Evolutionary conservation across 164 flowering plant species (phyloP).

Genomic region (Santalum album): DNA sequence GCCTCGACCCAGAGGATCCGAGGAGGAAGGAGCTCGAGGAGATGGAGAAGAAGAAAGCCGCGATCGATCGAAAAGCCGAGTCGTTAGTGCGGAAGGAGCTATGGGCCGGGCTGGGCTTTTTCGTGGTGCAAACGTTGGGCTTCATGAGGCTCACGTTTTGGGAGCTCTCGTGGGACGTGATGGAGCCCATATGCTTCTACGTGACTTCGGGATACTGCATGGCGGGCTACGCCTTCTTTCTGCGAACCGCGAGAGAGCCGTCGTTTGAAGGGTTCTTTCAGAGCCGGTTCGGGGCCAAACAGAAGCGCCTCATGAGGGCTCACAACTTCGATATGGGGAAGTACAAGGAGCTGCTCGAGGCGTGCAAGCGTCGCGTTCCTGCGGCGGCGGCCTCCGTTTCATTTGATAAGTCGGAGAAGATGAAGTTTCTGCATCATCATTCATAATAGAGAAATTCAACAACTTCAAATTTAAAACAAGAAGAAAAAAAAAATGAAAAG

Average conservation of each 20-base stretch:
- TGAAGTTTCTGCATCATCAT: neutral
- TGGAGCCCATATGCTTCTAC: constrained; percentile 80
- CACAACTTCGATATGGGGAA: constrained; percentile 35
- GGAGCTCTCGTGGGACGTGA: constrained; percentile 82
- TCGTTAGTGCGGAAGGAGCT: constrained; percentile 42
- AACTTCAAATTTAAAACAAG: too few relatives aligned
- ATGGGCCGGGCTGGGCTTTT: constrained; percentile 46
- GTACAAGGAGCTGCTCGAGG: constrained; percentile 36
- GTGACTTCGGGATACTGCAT: constrained; percentile 57
- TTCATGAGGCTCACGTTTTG: constrained; percentile 80
- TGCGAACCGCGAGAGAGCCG: constrained; percentile 59
- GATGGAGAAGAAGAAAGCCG: constrained; percentile 40
- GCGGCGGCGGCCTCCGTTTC: neutral
- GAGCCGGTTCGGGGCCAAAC: constrained; percentile 50
- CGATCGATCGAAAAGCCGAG: constrained; percentile 44
- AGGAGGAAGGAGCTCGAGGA: constrained; percentile 35
- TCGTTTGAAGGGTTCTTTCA: constrained; percentile 65
- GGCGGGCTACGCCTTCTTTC: constrained; percentile 62
- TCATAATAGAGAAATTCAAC: neutral
- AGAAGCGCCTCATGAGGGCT: constrained; percentile 31
- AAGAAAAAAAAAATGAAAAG: too few relatives aligned
- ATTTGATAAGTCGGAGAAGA: too few relatives aligned
- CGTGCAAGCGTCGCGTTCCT: constrained; percentile 7
- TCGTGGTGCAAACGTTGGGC: constrained; percentile 51
- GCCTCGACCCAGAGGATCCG: constrained; percentile 13